Evolutionary conservation across 192 early-diverging fungal genomes (phyloP), one percentile per base, ranked within the genome.

Genomic region (Globomyces pollinis-pini): DNA sequence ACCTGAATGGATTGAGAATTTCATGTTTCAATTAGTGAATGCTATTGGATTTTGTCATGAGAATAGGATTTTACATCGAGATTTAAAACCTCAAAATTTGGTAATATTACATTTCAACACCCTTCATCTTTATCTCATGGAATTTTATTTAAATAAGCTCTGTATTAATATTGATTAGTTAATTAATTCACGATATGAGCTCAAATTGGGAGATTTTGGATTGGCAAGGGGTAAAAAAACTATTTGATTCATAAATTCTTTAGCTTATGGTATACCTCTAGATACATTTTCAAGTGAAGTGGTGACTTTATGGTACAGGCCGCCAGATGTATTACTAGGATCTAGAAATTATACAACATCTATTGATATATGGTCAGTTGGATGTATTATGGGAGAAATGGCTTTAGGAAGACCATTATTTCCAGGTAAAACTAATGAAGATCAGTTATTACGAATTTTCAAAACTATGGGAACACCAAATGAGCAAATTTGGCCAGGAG

Each of bases 281-380:
- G 63, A 71, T 12, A 70, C 69, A 49, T 78, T 74, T 64, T 93
- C 91, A n/a, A 92, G 95, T 68, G 95, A 98, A 63, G 94, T 97
- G 9, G 94, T 97, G 28, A 97, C 94, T 13, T 73, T 98, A 50
- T 98, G 94, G 94, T 98, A 98, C 65, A 79, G 94, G 35, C 86
- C 93, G 12, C 93, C 91, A 1, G 93, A 96, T 68, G 90, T 96
- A n/a, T 71, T 98, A n/a, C 77, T 98, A 60, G 94, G 94, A 11
- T 96, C 93, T 33, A 77, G 88, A 54, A 87, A 86, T 51, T 98
- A 98, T 69, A 81, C 85, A 2, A 94, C 88, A 7, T 89, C 90
- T 21, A 94, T 97, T 53, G 94, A 97, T 58, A 90, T 97, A 43
- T 97, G 94, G 94, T 91, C 88, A 16, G 89, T 85, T 3, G 94